A percentile compares a stretch with the other conserved stretches of the same genome.
Conservation (phyloP, 495 filamentous ascomycete species). For the Clavariopsis aquatica region DNA sequence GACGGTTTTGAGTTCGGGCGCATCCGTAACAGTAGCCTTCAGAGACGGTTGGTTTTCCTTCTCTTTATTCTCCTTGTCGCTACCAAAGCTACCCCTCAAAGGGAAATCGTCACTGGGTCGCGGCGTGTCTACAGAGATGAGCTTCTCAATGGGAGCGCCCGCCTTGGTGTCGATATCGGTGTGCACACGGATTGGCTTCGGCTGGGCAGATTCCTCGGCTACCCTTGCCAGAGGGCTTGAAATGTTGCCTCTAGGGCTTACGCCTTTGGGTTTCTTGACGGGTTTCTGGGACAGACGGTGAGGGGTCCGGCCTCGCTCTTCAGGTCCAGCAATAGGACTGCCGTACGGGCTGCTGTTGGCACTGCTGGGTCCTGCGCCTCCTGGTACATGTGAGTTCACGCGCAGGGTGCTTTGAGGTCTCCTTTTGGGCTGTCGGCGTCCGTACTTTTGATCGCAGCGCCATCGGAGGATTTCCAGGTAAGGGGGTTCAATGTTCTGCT, state of each 20-base stretch:
- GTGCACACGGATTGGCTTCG: slow-evolving; percentile 33
- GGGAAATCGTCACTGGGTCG: slow-evolving; percentile 37
- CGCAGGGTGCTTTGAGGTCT: slow-evolving; percentile 29
- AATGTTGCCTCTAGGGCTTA: slow-evolving; percentile 40
- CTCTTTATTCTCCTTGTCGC: slow-evolving; percentile 39
- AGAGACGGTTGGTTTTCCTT: slow-evolving; percentile 16
- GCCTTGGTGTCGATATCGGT: slow-evolving; percentile 27
- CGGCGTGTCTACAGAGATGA: slow-evolving; percentile 45
- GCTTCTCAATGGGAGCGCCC: slow-evolving; percentile 37
- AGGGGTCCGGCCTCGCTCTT: slow-evolving; percentile 47
- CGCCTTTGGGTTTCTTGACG: slow-evolving; percentile 32
- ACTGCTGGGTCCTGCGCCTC: slow-evolving; percentile 25
- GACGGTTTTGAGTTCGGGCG: slow-evolving; percentile 38
- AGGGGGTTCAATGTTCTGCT: slow-evolving; percentile 78
- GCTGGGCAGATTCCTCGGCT: slow-evolving; percentile 43
- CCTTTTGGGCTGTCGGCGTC: slow-evolving; percentile 52
- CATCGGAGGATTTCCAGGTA: slow-evolving; percentile 95
- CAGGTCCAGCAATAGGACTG: slow-evolving; percentile 38
- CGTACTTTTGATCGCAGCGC: slow-evolving; percentile 92
- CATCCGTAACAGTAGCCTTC: slow-evolving; percentile 27
- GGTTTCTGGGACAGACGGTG: slow-evolving; percentile 39
- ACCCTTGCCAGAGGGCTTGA: slow-evolving; percentile 48
- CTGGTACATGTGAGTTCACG: slow-evolving; percentile 44
- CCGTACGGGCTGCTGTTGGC: slow-evolving; percentile 41
- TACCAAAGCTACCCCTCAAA: slow-evolving; percentile 26